Conservation (phyloP, 1,284 basidiomycete species). For the Ustilago curta region DNA sequence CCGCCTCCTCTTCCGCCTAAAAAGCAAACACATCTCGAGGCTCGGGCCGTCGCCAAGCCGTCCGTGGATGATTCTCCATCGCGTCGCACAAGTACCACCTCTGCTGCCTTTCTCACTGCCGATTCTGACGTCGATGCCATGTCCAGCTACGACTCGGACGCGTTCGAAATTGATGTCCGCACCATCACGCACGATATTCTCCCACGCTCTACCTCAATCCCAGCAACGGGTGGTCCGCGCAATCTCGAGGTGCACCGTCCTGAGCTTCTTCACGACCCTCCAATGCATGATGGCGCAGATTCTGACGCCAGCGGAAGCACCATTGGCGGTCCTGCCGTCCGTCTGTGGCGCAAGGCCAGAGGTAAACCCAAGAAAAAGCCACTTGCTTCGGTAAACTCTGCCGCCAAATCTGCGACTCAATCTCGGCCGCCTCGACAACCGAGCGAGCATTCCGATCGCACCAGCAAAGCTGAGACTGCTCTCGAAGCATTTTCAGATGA, state of each 20-base stretch:
- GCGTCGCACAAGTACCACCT: conserved; percentile 29
- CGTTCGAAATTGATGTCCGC: conserved; percentile 19
- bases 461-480: conserved; percentile 47
- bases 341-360: conserved; percentile 54
- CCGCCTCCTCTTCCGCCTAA: conserved; percentile 58
- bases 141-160: conserved; percentile 40
- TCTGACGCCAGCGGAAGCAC: conserved; percentile 56
- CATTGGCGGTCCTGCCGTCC: conserved; percentile 50
- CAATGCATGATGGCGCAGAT: conserved; percentile 23
- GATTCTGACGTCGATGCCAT: conserved; percentile 37
- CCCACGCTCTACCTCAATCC: conserved; percentile 24
- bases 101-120: conserved; percentile 51
- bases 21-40: not conserved
- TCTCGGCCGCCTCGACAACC: conserved; percentile 11
- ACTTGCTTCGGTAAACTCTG: not conserved
- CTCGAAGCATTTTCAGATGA: conserved; percentile 23
- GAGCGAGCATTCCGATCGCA: conserved; percentile 29
- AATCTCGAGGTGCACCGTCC: conserved; percentile 48
- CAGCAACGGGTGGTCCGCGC: not conserved
- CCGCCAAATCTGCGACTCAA: not conserved
- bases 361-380: conserved; percentile 45
- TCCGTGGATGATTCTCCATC: conserved; percentile 11
- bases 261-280: conserved; percentile 43
- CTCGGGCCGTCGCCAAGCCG: not conserved
- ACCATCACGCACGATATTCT: conserved; percentile 23